Evolutionary conservation across 208 protist species (phyloP), one percentile per base, ranked within the genome.

Genomic region (Trypanosoma theileri): DNA sequence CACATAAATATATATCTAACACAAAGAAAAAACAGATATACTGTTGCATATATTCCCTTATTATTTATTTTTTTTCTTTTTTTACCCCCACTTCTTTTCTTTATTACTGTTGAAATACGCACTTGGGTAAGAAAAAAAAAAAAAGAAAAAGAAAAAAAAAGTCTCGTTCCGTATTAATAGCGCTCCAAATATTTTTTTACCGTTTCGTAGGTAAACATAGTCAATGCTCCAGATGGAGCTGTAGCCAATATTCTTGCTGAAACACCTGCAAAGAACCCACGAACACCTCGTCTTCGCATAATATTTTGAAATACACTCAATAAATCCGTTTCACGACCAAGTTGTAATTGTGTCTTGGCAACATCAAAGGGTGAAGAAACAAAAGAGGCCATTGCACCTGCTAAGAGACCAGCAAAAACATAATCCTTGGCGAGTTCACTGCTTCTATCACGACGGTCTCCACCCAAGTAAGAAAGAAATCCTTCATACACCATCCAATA

Each of bases 401-500:
- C 96, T 22, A 89, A 28, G 17, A 92, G 89, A 54, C 93, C 95
- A 6, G 84, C 81, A 12, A 78, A 54, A 48, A 97, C 66, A 70
- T 88, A 93, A 41, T 92, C 82, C 8, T 65, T 46, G 53, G 82
- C 79, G 41, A 75, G 46, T 59, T 92, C 81, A 3, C 80, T 77
- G 59, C 77, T 77, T 40, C 69, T 63, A 48, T 94, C 63, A 28
- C 86, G 81, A 17, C 65, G 46, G 4, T 70, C 46, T 14, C 67
- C 64, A 45, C 83, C 81, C 12, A 83, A 51, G 22, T 63, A 78
- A 4, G 67, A 42, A 42, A 91, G 65, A 44, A 88, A 77, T 3
- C 74, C 60, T 66, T 98, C 94, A 75, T 98, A 98, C 16, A 92
- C 79, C 14, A 96, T 71, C 89, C 96, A 98, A 77, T 98, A 96